Evolutionary conservation across 495 filamentous ascomycete genomes (phyloP).

Genomic region (Lepraria neglecta): DNA sequence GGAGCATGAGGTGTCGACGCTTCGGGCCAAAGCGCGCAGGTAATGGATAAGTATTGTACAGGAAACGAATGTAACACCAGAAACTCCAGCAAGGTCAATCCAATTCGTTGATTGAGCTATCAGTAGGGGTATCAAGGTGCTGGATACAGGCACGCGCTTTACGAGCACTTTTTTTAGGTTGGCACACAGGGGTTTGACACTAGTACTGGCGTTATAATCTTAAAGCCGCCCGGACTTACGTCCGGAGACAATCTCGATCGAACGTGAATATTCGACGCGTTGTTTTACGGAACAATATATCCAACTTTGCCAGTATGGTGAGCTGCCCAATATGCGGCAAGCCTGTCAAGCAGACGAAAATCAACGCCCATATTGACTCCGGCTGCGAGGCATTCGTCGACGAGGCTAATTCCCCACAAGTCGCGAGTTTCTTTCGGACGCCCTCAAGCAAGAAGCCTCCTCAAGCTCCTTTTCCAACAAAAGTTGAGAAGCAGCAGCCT

Average conservation of each 20-base stretch:
- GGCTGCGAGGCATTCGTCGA: constrained; percentile 60
- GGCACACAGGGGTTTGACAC: constrained; percentile 8
- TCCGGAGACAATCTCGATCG: neutral
- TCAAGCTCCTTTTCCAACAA: neutral
- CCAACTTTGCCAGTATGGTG: constrained; percentile 49
- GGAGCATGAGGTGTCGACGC: neutral
- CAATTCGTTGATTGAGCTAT: constrained; percentile 5
- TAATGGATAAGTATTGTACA: neutral
- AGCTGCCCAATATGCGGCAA: constrained; percentile 82
- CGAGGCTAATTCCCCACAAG: constrained; percentile 36
- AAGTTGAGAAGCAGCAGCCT: neutral
- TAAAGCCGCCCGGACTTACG: constrained; percentile 6
- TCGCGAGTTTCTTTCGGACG: constrained; percentile 73
- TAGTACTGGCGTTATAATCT: neutral
- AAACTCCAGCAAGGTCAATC: constrained; percentile 16
- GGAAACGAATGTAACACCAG: constrained; percentile 9
- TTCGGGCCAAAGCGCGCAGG: neutral
- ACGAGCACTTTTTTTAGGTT: constrained; percentile 7
- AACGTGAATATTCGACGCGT: too few relatives aligned
- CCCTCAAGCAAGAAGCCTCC: constrained; percentile 38
- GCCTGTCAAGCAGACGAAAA: constrained; percentile 63
- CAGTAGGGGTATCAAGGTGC: neutral
- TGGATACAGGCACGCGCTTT: constrained; percentile 4
- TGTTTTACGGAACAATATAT: too few relatives aligned
- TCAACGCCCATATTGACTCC: constrained; percentile 90